Base-by-base conservation (phyloP, 179 eudicot genomes). In the Silene coronaria region DNA sequence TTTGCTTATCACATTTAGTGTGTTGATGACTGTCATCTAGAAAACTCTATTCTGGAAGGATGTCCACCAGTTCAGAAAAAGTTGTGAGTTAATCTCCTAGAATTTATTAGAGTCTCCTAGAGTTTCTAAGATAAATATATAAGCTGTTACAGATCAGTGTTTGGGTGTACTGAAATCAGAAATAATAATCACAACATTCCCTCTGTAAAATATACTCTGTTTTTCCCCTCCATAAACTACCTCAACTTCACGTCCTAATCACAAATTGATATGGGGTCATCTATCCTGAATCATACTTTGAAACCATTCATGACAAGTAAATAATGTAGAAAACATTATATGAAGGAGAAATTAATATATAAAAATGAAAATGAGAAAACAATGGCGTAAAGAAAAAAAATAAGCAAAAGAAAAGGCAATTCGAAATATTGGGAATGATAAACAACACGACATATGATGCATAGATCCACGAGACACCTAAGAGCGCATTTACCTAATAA, bases 401-500 rank as follows among this genome's bases (percentile, higher is more conserved):
- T 2, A 48, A 48, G 57, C 17, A 51, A 51, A 14, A 16, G 5
- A 51, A 51, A 51, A 51, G 19, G 57, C 16, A 13, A 51, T 16
- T 16, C 6, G 19, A 19, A 51, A 2, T 51, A 51, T 51, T 51
- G 22, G 26, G 26, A 60, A 60, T 9, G 14, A 60, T 22, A 9
- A 60, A 21, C 28, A 21, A 21, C 24, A 5, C 14, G 10, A 23
- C 13, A 21, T 6, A 22, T 24, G 21, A 14, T 46, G 59, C 73
- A 77, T 16, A 75, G 51, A 17, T 34, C 51, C n/a, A 53, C 1
- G 45, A 45, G 36, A 48, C 16, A 36, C 19, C 67, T 10, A n/a
- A 38, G 46, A 22, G 19, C 21, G 60, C 36, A 24, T 73, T 73
- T 86, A 95, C 99, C 95, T 83, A 59, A 96, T 96, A 71, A 87